phyloP scores from a whole-genome alignment of 345 rosid genomes.

The Melaleuca alternifolia region DNA sequence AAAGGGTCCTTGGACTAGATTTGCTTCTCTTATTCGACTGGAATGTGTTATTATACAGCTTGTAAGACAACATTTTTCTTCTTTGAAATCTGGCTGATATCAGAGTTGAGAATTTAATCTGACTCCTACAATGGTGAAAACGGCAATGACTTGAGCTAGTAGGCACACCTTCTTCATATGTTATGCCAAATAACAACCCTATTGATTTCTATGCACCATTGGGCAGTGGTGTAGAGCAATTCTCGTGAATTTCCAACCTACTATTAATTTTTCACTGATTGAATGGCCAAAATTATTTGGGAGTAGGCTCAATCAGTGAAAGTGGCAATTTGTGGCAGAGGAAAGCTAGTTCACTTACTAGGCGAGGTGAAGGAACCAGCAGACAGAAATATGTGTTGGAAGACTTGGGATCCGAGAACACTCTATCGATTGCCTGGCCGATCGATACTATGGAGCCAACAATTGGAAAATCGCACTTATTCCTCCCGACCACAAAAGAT shows the following conservation, averaged over 20 bases:
- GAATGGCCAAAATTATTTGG: background rate
- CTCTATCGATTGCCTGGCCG: background rate
- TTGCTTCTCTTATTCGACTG: background rate
- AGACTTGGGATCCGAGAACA: background rate
- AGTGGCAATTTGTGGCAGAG: background rate
- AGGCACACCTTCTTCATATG: background rate
- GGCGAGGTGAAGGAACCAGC: background rate
- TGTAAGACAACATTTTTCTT: background rate
- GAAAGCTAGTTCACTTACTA: background rate
- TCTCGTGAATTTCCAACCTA: background rate
- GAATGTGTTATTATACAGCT: background rate
- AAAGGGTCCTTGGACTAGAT: background rate
- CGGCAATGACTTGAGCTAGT: background rate
- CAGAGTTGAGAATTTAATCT: too few species aligned
- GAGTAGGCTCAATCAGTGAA: background rate
- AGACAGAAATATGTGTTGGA: background rate
- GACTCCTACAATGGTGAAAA: background rate
- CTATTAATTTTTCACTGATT: background rate
- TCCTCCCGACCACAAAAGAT: background rate
- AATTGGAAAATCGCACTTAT: too few species aligned
- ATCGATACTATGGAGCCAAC: too few species aligned
- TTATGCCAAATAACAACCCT: background rate
- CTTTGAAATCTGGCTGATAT: background rate
- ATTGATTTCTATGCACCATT: background rate
- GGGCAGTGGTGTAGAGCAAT: background rate